Conservation (phyloP, 176 grass and related monocot species). For the Tillandsia fasciculata region DNA sequence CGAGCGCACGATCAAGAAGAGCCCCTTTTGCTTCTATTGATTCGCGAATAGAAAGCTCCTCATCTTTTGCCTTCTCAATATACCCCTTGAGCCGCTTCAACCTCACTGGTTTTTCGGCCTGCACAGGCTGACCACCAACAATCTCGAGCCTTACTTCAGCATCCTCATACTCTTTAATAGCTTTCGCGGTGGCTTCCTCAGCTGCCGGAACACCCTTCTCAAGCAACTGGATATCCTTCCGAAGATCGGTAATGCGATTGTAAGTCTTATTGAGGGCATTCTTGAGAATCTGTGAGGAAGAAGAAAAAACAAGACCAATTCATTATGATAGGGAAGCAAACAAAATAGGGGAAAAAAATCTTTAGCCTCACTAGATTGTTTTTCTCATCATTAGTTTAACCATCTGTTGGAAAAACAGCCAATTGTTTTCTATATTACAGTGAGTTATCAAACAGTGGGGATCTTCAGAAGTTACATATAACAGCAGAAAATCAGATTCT, state of each 20-base stretch:
- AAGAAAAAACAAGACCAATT: conserved; percentile 16
- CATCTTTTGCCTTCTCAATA: conserved; percentile 52
- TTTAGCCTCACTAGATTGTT: no score
- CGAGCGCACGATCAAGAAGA: conserved; percentile 51
- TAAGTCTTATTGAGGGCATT: conserved; percentile 95
- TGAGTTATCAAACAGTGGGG: no score
- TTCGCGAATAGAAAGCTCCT: conserved; percentile 38
- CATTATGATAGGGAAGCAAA: conserved; percentile 6
- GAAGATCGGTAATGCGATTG: conserved; percentile 78
- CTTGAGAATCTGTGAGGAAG: conserved; percentile 63
- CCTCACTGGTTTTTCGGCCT: conserved; percentile 65
- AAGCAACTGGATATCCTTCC: conserved; percentile 76
- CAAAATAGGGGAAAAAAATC: not conserved
- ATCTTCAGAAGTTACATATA: no score
- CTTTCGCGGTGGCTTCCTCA: conserved; percentile 46
- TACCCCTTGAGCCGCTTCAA: conserved; percentile 62
- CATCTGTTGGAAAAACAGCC: no score
- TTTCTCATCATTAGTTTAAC: no score
- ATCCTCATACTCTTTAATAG: conserved; percentile 50
- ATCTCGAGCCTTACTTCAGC: conserved; percentile 62
- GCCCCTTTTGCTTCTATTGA: conserved; percentile 69
- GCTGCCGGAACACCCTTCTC: conserved; percentile 54
- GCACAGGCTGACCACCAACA: conserved; percentile 52
- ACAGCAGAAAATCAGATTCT: no score
- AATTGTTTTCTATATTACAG: no score